Conservation (phyloP, 139 green algal species). For the Chlorella sp. region DNA sequence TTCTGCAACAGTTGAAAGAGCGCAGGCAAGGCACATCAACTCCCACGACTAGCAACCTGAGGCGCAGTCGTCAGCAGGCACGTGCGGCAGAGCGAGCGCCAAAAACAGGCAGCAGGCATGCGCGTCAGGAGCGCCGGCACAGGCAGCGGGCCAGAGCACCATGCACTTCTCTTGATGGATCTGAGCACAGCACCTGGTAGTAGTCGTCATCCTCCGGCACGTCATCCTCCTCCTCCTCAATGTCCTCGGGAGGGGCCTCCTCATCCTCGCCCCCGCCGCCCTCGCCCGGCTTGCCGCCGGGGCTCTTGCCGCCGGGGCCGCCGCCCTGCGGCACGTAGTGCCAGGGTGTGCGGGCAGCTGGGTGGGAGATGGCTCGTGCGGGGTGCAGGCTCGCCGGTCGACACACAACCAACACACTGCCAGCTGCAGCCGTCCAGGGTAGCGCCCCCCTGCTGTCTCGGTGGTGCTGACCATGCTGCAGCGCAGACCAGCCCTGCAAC, state of each 20-base stretch:
- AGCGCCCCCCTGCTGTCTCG: too few relatives aligned
- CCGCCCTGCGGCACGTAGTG: not conserved
- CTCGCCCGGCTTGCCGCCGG: not conserved
- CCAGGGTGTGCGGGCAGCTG: not conserved
- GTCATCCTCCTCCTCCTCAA: slow-evolving; percentile 37
- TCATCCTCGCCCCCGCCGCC: slow-evolving; percentile 3
- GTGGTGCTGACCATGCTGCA: not conserved
- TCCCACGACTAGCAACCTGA: too few relatives aligned
- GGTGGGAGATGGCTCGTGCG: too few relatives aligned
- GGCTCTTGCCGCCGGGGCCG: not conserved
- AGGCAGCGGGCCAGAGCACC: too few relatives aligned
- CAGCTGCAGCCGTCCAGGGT: too few relatives aligned
- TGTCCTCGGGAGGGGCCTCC: slow-evolving; percentile 1
- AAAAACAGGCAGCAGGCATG: not conserved
- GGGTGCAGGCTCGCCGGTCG: too few relatives aligned
- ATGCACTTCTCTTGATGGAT: too few relatives aligned
- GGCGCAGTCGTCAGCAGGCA: too few relatives aligned
- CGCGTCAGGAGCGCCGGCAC: too few relatives aligned
- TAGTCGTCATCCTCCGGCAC: slow-evolving; percentile 30
- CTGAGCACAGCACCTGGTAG: slow-evolving; percentile 29
- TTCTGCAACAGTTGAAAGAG: not conserved
- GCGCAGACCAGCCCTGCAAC: not conserved
- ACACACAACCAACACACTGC: too few relatives aligned
- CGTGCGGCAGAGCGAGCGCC: not conserved
- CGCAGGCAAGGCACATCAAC: not conserved